phyloP scores from a whole-genome alignment of 2,329 filamentous ascomycete genomes.

The Colletotrichum spinosum region DNA sequence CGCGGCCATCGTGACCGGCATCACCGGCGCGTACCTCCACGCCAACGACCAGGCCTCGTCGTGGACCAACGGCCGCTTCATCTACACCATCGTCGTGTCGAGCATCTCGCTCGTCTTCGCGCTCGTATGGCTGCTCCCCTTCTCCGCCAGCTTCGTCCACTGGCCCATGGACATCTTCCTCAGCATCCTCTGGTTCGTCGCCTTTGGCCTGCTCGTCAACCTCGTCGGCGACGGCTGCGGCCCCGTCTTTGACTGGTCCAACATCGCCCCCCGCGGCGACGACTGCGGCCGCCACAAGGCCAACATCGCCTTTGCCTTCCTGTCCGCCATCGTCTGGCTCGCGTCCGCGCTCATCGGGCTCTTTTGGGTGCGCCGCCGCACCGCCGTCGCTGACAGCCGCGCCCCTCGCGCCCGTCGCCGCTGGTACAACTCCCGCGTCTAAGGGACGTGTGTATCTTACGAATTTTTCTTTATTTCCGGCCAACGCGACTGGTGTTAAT shows the following conservation, averaged over 20 bases:
- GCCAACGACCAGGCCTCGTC: slow-evolving; percentile 55
- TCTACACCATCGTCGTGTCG: slow-evolving; percentile 80
- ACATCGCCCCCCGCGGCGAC: slow-evolving; percentile 59
- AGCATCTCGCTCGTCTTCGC: slow-evolving; percentile 76
- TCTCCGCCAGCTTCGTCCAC: slow-evolving; percentile 73
- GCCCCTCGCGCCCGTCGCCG: slow-evolving; percentile 47
- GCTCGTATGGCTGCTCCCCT: slow-evolving; percentile 79
- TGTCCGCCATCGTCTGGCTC: slow-evolving; percentile 79
- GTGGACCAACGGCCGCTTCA: slow-evolving; percentile 73
- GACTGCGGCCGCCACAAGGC: slow-evolving; percentile 78
- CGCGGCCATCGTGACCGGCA: slow-evolving; percentile 77
- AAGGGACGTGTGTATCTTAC: slow-evolving; percentile 35
- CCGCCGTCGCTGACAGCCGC: slow-evolving; percentile 44
- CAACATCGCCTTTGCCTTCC: slow-evolving; percentile 76
- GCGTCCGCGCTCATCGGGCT: slow-evolving; percentile 69
- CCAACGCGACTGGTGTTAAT: neutral
- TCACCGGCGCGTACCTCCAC: slow-evolving; percentile 76
- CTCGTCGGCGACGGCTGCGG: slow-evolving; percentile 63
- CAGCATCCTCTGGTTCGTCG: slow-evolving; percentile 76
- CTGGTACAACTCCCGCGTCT: slow-evolving; percentile 59
- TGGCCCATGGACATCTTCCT: slow-evolving; percentile 79
- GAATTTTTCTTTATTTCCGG: too few species aligned
- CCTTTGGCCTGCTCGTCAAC: slow-evolving; percentile 74
- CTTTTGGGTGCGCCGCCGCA: slow-evolving; percentile 61
- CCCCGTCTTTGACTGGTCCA: slow-evolving; percentile 69